A percentile compares a stretch with the other conserved stretches of the same genome.
Conservation (phyloP, 2,329 filamentous ascomycete species). For the Diplodia sapinea region DNA sequence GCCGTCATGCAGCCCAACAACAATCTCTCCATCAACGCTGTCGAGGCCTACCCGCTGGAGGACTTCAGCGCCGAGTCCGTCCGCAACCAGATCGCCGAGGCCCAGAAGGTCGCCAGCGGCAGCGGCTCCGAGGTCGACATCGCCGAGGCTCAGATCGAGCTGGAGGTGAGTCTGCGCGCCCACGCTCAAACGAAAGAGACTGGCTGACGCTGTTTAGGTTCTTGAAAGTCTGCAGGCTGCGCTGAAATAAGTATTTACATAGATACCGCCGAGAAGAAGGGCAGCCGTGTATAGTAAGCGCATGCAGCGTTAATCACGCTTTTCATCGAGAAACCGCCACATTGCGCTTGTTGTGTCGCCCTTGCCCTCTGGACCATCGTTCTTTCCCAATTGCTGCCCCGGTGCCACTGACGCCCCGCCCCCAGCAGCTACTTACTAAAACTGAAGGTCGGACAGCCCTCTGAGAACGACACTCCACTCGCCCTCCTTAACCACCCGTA, state of each 20-base stretch:
- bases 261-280: constrained; percentile 45
- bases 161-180: constrained; percentile 72
- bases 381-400: constrained; percentile 2
- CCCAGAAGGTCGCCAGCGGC: constrained; percentile 91
- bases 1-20: constrained; percentile 96
- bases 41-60: constrained; percentile 92
- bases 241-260: constrained; percentile 70
- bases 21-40: constrained; percentile 94
- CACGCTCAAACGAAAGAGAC: constrained; percentile 44
- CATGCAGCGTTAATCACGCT: constrained; percentile 33
- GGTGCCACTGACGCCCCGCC: neutral
- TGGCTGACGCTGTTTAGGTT: constrained; percentile 63
- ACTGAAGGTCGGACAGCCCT: neutral
- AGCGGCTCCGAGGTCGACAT: constrained; percentile 95
- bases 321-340: constrained; percentile 34
- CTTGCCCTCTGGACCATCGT: neutral
- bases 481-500: neutral
- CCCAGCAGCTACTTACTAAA: neutral
- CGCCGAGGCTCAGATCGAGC: constrained; percentile 98
- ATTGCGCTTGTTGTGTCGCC: constrained; percentile 13
- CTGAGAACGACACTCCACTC: constrained; percentile 2
- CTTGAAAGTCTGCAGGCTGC: constrained; percentile 81
- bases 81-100: constrained; percentile 87
- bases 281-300: constrained; percentile 47
- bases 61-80: constrained; percentile 95